Conservation (phyloP, 2,329 filamentous ascomycete genomes). For the Cercospora sp. region DNA sequence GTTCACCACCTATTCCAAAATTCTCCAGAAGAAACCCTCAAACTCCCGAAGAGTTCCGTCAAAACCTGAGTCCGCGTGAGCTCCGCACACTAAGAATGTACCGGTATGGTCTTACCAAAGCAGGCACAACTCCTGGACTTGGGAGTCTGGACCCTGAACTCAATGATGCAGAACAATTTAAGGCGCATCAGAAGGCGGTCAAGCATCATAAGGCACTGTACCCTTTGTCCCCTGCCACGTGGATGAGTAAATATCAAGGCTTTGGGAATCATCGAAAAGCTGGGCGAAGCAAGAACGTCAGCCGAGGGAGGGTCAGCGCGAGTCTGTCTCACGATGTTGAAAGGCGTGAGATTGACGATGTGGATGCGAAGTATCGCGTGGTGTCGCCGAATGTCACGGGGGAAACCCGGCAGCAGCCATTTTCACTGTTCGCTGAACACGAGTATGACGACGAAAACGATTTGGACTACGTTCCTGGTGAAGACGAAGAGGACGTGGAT, state of each 20-base stretch:
- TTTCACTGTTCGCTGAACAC: neutral
- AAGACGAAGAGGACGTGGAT: neutral
- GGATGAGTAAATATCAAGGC: neutral
- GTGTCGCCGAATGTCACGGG: neutral
- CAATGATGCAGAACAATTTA: neutral
- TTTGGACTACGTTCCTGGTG: neutral
- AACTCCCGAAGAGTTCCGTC: conserved; percentile 3
- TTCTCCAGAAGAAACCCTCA: neutral
- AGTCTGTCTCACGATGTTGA: neutral
- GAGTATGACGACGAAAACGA: neutral
- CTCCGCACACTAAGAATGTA: neutral
- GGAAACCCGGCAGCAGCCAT: neutral
- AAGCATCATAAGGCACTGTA: neutral
- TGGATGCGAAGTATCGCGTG: neutral
- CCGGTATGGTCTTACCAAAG: neutral
- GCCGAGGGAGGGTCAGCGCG: neutral
- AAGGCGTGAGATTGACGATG: neutral
- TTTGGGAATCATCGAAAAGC: neutral
- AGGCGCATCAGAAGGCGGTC: neutral
- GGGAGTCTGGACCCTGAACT: neutral
- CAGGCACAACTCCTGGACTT: neutral
- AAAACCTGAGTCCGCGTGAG: neutral
- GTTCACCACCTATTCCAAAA: neutral
- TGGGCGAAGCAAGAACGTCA: neutral
- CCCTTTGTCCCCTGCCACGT: neutral